Conservation (phyloP, 192 early-diverging fungal genomes). For the Umbelopsis ramanniana region DNA sequence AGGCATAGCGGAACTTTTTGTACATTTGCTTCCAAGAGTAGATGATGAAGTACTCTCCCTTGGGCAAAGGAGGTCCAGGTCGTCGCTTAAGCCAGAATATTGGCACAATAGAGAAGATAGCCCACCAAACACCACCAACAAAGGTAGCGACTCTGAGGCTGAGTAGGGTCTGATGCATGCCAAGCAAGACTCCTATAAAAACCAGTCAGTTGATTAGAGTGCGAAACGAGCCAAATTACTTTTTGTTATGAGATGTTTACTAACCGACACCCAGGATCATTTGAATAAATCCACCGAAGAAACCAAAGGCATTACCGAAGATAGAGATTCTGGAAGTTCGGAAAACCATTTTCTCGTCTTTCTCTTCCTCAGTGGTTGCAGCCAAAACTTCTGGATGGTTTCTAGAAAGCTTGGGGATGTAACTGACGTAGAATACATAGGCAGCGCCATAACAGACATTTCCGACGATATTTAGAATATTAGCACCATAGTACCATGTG, state of each 20-base stretch:
- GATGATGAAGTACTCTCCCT: constrained; percentile 43
- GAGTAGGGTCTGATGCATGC: constrained; percentile 36
- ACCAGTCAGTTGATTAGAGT: not conserved
- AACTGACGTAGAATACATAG: constrained; percentile 16
- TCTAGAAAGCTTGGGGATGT: constrained; percentile 20
- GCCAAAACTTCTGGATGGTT: constrained; percentile 22
- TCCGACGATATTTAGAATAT: constrained; percentile 15
- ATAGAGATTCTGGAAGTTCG: constrained; percentile 16
- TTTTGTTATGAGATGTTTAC: not conserved
- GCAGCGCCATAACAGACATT: constrained; percentile 21
- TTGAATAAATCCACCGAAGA: constrained; percentile 21
- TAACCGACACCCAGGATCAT: constrained; percentile 10
- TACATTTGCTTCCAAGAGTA: constrained; percentile 48
- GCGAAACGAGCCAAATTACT: not conserved
- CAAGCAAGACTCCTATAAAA: constrained; percentile 42
- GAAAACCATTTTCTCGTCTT: not conserved
- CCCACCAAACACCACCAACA: constrained; percentile 55
- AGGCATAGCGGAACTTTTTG: constrained; percentile 44
- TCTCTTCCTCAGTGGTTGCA: not conserved
- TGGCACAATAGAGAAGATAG: constrained; percentile 42
- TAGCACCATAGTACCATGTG: constrained; percentile 16
- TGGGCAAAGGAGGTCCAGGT: constrained; percentile 52
- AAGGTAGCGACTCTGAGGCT: constrained; percentile 46
- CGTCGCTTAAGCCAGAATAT: constrained; percentile 44
- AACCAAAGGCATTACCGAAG: not conserved